A percentile compares a stretch with the other conserved stretches of the same genome.
phyloP scores from a whole-genome alignment of 176 grass and related monocot species.

The Cocos nucifera region DNA sequence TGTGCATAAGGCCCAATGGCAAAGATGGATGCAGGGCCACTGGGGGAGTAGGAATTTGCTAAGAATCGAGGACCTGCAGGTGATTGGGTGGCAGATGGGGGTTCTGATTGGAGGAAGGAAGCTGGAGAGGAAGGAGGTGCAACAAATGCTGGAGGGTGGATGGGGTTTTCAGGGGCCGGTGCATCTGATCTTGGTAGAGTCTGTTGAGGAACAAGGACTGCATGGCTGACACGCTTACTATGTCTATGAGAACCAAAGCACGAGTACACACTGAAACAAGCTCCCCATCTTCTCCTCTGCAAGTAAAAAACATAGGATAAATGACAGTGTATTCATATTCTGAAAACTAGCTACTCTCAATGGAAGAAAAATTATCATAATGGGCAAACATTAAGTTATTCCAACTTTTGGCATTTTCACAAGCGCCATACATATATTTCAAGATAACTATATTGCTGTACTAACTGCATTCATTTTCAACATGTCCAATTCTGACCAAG shows the following conservation, averaged over 20 bases:
- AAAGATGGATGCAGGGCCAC: slow-evolving; percentile 56
- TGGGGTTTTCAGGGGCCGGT: slow-evolving; percentile 35
- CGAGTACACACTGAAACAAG: slow-evolving; percentile 66
- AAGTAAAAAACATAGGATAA: slow-evolving; percentile 10
- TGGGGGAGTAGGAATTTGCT: slow-evolving; percentile 47
- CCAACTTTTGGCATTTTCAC: too few relatives aligned
- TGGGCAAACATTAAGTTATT: too few relatives aligned
- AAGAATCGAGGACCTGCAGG: slow-evolving; percentile 44
- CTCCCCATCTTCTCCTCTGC: slow-evolving; percentile 86
- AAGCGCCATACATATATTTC: too few relatives aligned
- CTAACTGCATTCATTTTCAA: too few relatives aligned
- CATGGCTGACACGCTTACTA: slow-evolving; percentile 54
- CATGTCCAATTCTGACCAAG: too few relatives aligned
- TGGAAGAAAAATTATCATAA: too few relatives aligned
- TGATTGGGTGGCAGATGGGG: slow-evolving; percentile 66
- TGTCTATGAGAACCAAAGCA: slow-evolving; percentile 89
- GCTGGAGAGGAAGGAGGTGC: slow-evolving; percentile 88
- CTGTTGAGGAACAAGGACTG: slow-evolving; percentile 62
- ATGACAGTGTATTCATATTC: too few relatives aligned
- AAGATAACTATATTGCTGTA: too few relatives aligned
- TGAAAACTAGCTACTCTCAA: too few relatives aligned
- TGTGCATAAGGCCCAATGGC: slow-evolving; percentile 88
- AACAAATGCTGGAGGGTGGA: slow-evolving; percentile 59
- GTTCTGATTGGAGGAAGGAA: slow-evolving; percentile 77
- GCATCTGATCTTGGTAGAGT: slow-evolving; percentile 41